Evolutionary conservation across 495 filamentous ascomycete species (phyloP).

Genomic region (Tetracladium marchalianum): DNA sequence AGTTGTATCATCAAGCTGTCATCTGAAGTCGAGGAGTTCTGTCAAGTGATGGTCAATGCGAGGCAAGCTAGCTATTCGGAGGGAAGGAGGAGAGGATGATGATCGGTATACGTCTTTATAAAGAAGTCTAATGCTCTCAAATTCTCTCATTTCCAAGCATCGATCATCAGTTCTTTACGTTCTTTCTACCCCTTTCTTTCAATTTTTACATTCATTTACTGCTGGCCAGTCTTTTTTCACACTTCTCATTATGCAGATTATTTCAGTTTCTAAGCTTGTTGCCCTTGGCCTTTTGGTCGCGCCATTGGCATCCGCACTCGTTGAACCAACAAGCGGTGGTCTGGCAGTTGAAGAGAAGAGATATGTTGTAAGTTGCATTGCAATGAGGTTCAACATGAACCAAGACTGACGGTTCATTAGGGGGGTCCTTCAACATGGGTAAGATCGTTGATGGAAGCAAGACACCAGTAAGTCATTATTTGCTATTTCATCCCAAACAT

Average conservation of each 20-base stretch:
- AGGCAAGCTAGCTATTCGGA: too few species aligned
- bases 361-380: slow-evolving; percentile 13
- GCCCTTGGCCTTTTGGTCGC: slow-evolving; percentile 22
- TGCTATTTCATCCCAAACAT: slow-evolving; percentile 1
- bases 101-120: slow-evolving; percentile 3
- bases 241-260: slow-evolving; percentile 24
- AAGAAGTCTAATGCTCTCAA: not conserved
- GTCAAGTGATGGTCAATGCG: not conserved
- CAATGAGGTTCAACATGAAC: not conserved
- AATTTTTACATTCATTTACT: slow-evolving; percentile 3
- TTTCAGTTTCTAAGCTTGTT: slow-evolving; percentile 24
- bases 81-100: not conserved
- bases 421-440: slow-evolving; percentile 6
- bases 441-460: slow-evolving; percentile 8
- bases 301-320: slow-evolving; percentile 19
- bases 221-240: slow-evolving; percentile 20
- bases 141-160: not conserved
- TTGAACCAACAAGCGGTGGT: slow-evolving; percentile 13
- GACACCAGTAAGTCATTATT: slow-evolving; percentile 11
- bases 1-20: not conserved
- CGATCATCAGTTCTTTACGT: slow-evolving; percentile 3
- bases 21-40: not conserved
- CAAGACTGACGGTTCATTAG: not conserved
- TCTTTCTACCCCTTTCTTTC: slow-evolving; percentile 9
- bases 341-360: slow-evolving; percentile 7